These are phyloP conservation scores for Bryopsis sp. DNA, from an alignment of 139 green algal species.

Conservation along the genomic window DNA sequence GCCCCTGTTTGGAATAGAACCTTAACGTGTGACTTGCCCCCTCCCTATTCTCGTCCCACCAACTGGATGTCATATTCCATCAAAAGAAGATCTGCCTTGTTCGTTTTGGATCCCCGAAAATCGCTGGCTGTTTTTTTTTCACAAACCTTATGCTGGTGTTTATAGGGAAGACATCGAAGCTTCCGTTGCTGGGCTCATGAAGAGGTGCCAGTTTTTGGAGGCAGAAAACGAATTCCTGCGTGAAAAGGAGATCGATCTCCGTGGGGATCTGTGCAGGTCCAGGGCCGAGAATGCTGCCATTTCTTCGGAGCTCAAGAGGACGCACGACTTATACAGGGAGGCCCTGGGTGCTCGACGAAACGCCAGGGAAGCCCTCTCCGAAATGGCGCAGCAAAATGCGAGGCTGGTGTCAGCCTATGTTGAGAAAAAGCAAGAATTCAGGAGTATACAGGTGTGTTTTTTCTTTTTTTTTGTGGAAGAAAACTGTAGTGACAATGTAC, in stretches of 20 bases:
- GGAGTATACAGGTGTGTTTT: slow-evolving; percentile 22
- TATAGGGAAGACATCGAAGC: too few relatives aligned
- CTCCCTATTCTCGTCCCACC: too few relatives aligned
- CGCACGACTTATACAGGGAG: slow-evolving; percentile 1
- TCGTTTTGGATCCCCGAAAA: too few relatives aligned
- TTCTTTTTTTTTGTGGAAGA: neutral
- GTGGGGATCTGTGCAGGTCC: neutral
- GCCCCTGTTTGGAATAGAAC: too few relatives aligned
- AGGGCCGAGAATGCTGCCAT: slow-evolving; percentile 5
- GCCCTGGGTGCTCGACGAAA: slow-evolving; percentile 9
- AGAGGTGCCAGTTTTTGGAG: slow-evolving; percentile 14
- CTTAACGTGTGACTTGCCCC: too few relatives aligned
- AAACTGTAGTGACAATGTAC: too few relatives aligned
- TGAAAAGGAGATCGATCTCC: slow-evolving; percentile 4
- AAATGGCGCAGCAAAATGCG: slow-evolving; percentile 41
- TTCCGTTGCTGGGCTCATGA: too few relatives aligned
- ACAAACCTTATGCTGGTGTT: too few relatives aligned
- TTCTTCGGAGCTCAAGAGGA: neutral
- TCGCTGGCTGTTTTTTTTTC: too few relatives aligned
- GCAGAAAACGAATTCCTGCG: slow-evolving; percentile 15
- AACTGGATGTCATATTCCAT: too few relatives aligned
- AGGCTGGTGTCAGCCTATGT: slow-evolving; percentile 32
- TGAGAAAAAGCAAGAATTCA: slow-evolving; percentile 38
- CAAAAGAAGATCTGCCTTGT: too few relatives aligned
- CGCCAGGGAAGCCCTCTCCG: slow-evolving; percentile 30